Conservation (phyloP, 345 rosid species). For the Triadica sebifera region DNA sequence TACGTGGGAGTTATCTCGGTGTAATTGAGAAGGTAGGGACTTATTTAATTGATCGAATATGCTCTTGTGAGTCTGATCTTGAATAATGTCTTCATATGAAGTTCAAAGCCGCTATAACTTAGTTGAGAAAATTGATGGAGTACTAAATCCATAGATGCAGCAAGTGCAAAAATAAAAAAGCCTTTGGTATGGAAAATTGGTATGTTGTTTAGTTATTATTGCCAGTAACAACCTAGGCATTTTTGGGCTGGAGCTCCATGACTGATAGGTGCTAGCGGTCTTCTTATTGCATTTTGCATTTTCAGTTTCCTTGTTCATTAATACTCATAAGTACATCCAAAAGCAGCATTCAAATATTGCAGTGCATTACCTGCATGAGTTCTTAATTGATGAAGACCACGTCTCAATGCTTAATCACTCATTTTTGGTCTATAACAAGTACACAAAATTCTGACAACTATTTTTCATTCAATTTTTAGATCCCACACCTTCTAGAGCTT, state of each 20-base stretch:
- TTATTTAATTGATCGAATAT: not conserved
- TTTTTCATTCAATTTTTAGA: conserved; percentile 39
- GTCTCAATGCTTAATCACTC: not conserved
- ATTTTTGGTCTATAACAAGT: conserved; percentile 8
- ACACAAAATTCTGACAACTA: conserved; percentile 24
- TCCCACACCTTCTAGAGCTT: conserved; percentile 85
- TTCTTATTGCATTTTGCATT: not conserved
- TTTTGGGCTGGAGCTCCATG: not conserved
- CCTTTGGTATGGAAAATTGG: not conserved
- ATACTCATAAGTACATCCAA: not conserved
- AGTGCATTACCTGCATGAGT: not conserved
- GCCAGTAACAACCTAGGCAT: not conserved
- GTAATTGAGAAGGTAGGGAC: conserved; percentile 70
- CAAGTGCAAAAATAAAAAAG: not conserved
- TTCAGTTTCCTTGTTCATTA: conserved; percentile 1
- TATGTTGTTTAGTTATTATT: not conserved
- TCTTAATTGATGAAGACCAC: not conserved
- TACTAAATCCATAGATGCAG: not conserved
- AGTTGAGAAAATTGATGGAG: not conserved
- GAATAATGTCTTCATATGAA: not conserved
- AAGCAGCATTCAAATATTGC: not conserved
- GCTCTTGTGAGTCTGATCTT: conserved; percentile 1
- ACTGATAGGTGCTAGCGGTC: not conserved
- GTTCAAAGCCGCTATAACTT: not conserved
- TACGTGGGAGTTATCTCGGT: conserved; percentile 81